Conservation (phyloP, 495 filamentous ascomycete genomes). For the Xylaria cubensis region DNA sequence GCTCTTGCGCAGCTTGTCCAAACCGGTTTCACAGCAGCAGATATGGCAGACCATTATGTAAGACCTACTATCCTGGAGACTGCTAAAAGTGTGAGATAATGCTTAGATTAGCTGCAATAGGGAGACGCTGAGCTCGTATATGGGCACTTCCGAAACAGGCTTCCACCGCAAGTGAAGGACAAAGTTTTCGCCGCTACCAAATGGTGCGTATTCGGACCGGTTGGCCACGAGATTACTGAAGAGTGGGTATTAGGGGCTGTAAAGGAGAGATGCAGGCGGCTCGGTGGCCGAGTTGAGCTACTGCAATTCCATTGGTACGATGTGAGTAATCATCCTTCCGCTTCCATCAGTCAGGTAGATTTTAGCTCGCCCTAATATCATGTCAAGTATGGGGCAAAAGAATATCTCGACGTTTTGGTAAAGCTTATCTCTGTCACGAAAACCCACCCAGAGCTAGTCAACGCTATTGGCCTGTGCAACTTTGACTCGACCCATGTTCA, state of each 20-base stretch:
- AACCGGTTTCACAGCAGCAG: constrained; percentile 32
- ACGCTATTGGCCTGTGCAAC: constrained; percentile 51
- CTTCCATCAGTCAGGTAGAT: neutral
- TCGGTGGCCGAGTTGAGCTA: constrained; percentile 48
- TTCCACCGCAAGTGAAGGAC: constrained; percentile 34
- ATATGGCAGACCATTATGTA: constrained; percentile 59
- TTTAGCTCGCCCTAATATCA: neutral
- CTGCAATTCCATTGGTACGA: constrained; percentile 58
- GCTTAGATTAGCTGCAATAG: constrained; percentile 18
- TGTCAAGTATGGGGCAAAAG: constrained; percentile 46
- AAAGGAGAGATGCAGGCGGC: constrained; percentile 44
- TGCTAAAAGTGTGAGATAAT: neutral
- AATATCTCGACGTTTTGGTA: constrained; percentile 45
- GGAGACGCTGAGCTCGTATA: constrained; percentile 39
- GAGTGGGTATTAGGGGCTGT: constrained; percentile 46
- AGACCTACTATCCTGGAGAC: neutral
- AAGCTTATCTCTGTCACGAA: constrained; percentile 41
- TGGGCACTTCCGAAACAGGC: constrained; percentile 46
- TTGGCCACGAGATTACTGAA: constrained; percentile 35
- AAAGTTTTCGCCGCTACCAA: constrained; percentile 51
- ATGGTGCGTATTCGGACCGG: constrained; percentile 40
- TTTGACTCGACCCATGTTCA: constrained; percentile 49
- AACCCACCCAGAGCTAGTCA: constrained; percentile 41
- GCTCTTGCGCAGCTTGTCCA: constrained; percentile 22
- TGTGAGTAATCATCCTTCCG: constrained; percentile 34